Conservation (phyloP, 768 basidiomycete genomes). For the Auricularia sp. region DNA sequence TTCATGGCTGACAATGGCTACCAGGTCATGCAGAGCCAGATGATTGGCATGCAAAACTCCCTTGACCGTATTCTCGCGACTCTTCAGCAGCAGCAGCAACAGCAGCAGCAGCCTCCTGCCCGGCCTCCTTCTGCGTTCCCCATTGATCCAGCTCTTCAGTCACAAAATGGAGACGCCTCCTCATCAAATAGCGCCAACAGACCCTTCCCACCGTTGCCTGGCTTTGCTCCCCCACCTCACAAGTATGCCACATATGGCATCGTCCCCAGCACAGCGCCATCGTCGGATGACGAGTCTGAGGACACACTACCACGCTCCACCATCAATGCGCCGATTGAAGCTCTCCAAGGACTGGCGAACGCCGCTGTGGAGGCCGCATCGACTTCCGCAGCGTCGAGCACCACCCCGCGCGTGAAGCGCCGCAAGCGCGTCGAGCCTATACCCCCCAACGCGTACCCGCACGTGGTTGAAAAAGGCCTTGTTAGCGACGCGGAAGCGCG, state of each 20-base stretch:
- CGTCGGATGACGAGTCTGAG: conserved; percentile 87
- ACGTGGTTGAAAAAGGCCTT: conserved; percentile 85
- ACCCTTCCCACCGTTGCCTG: conserved; percentile 77
- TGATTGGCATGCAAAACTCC: conserved; percentile 90
- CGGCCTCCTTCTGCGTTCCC: conserved; percentile 7
- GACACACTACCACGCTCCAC: conserved; percentile 77
- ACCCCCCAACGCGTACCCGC: conserved; percentile 77
- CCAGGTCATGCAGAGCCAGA: conserved; percentile 86
- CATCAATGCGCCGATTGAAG: conserved; percentile 88
- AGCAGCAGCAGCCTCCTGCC: conserved; percentile 16
- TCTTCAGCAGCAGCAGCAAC: conserved; percentile 38
- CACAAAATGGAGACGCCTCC: neutral
- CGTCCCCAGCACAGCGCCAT: conserved; percentile 70
- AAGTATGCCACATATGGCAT: conserved; percentile 90
- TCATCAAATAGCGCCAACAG: conserved; percentile 8
- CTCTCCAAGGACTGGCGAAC: conserved; percentile 86
- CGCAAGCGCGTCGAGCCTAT: conserved; percentile 77
- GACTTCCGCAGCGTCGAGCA: neutral
- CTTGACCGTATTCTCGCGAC: conserved; percentile 72
- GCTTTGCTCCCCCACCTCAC: conserved; percentile 84
- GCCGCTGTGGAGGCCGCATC: conserved; percentile 88
- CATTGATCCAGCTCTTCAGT: neutral
- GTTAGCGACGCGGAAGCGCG: conserved; percentile 80
- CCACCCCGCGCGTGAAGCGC: conserved; percentile 51
- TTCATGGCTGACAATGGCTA: conserved; percentile 3